These are phyloP conservation scores for Diplocarpon mali DNA, from an alignment of 2,329 filamentous ascomycete species.

Conservation along the genomic window DNA sequence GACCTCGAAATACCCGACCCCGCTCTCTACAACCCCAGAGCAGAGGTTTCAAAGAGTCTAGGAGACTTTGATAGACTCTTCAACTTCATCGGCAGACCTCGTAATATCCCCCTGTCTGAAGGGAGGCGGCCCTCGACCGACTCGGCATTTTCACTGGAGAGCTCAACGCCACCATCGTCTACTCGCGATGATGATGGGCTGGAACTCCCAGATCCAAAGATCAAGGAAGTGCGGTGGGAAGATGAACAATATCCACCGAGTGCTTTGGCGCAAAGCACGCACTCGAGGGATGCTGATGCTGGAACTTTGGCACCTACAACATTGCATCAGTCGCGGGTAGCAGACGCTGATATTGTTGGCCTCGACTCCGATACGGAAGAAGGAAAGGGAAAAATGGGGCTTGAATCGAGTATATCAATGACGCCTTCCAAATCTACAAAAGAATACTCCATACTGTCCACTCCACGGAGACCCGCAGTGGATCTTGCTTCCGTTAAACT, in stretches of 20 bases:
- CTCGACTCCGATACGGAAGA: constrained; percentile 29
- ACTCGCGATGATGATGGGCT: constrained; percentile 6
- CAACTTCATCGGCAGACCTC: constrained; percentile 12
- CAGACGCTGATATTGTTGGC: constrained; percentile 12
- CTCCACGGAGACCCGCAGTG: not conserved
- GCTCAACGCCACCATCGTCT: constrained; percentile 12
- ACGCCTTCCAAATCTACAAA: not conserved
- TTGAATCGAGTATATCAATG: not conserved
- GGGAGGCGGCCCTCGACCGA: constrained; percentile 6
- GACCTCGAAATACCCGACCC: constrained; percentile 2
- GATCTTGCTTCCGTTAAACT: constrained; percentile 4
- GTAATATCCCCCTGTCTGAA: constrained; percentile 1
- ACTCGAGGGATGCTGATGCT: not conserved
- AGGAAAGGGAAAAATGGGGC: not conserved
- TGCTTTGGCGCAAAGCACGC: constrained; percentile 1
- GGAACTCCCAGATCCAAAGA: constrained; percentile 2
- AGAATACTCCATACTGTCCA: not conserved
- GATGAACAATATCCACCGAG: constrained; percentile 6
- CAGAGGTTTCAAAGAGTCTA: constrained; percentile 7
- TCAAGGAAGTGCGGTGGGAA: constrained; percentile 18
- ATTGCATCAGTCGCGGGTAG: not conserved
- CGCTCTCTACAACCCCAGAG: constrained; percentile 10
- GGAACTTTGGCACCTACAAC: constrained; percentile 1
- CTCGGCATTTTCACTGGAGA: constrained; percentile 2
- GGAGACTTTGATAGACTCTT: constrained; percentile 20